Evolutionary conservation across 2,329 filamentous ascomycete species (phyloP), one percentile per base, ranked within the genome.

Genomic region (Colletotrichum spinosum): DNA sequence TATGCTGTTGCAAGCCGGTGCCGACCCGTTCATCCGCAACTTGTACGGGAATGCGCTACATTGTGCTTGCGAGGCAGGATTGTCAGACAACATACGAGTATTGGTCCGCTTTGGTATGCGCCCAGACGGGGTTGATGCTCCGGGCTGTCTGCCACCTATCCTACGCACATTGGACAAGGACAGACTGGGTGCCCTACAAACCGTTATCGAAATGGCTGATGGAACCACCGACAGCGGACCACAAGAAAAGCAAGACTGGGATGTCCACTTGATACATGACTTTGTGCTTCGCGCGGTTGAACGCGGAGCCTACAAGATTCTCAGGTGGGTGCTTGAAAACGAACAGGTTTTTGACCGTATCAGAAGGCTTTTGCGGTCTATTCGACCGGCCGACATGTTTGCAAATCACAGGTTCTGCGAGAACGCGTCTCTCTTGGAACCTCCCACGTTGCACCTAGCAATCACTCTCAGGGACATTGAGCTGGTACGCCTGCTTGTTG

Each of bases 11-110:
- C 8, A 0, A 0, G 17, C 13, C n/a, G 49, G 49, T n/a, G 49
- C 34, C 7, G 49, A 51, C 2, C 35, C 49, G 11, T 51, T 37
- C 49, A 51, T 39, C 42, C 13, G 42, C 2, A 51, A 51, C 8
- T 51, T 33, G 49, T 51, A 51, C 34, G 35, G 49, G 0, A 37
- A 52, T 8, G 49, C 49, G 6, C n/a, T 52, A 0, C 8, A 52
- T 39, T 52, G 49, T 7, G 49, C 49, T n/a, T 52, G 49, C 13
- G 49, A 52, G 35, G 49, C 49, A 2, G 49, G 49, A 39, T n/a
- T 38, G 49, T 52, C 49, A 2, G 34, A 38, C 6, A 52, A 52
- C 8, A 37, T 25, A 2, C n/a, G 49, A 7, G 9, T 13, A 2
- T 13, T 52, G 49, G 10, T 52, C 9, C 11, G 12, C 3, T 17